These are phyloP conservation scores for Aureobasidium sp. DNA, from an alignment of 2,329 filamentous ascomycete genomes.

Conservation along the genomic window DNA sequence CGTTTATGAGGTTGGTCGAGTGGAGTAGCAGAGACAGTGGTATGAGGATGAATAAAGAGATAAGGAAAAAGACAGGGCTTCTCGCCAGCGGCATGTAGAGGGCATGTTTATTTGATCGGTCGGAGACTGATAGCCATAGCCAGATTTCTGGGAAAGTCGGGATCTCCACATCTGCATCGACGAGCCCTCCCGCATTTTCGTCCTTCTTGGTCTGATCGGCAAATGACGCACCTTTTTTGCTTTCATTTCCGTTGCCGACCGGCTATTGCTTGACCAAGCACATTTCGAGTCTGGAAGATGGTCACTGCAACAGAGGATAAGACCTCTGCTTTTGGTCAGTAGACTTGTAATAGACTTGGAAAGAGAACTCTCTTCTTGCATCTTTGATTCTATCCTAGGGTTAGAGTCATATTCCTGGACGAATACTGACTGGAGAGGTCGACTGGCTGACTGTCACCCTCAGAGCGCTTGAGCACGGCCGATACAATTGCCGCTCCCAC, in stretches of 20 bases:
- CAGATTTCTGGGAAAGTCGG: conserved; percentile 7
- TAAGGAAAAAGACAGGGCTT: not conserved
- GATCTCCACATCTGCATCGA: not conserved
- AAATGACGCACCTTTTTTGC: not conserved
- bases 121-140: not conserved
- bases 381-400: not conserved
- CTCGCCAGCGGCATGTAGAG: not conserved
- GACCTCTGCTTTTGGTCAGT: not conserved
- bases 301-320: not conserved
- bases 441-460: conserved; percentile 12
- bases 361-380: not conserved
- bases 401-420: not conserved
- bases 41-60: not conserved
- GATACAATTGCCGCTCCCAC: not conserved
- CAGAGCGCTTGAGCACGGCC: not conserved
- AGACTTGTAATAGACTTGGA: not conserved
- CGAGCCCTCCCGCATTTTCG: not conserved
- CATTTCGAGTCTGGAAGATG: not conserved
- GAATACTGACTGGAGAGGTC: not conserved
- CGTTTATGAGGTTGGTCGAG: not conserved
- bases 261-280: not conserved
- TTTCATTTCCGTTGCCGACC: not conserved
- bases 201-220: not conserved
- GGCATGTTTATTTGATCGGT: not conserved
- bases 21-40: not conserved